Conservation (phyloP, 1,139 yeast genomes). For the Candida sp. region DNA sequence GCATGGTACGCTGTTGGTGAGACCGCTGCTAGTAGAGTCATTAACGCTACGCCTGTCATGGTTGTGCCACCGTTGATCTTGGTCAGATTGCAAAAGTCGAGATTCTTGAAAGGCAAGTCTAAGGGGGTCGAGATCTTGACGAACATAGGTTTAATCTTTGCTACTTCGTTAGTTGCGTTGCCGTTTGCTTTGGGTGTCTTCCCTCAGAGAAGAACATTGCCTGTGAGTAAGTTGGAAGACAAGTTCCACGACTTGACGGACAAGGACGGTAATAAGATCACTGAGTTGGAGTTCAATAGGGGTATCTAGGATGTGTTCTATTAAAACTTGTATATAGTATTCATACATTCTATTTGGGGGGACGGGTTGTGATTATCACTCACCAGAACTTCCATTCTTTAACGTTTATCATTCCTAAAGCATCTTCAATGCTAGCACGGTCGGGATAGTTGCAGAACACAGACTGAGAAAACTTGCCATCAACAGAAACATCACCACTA, state of each 20-base stretch:
- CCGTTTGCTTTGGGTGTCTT: constrained; percentile 96
- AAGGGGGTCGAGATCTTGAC: constrained; percentile 65
- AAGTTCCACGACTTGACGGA: constrained; percentile 65
- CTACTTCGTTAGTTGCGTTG: constrained; percentile 83
- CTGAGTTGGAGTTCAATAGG: constrained; percentile 82
- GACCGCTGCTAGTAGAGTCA: constrained; percentile 93
- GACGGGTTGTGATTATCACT: background rate
- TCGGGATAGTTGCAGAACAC: constrained; percentile 37
- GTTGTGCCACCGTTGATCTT: constrained; percentile 89
- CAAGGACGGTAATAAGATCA: constrained; percentile 61
- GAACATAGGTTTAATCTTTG: constrained; percentile 83
- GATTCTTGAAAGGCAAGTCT: constrained; percentile 67
- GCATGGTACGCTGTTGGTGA: constrained; percentile 95
- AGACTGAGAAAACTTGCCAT: constrained; percentile 18
- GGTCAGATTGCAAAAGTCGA: constrained; percentile 72
- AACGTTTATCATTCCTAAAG: constrained; percentile 44
- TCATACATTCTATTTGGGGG: background rate
- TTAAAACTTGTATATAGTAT: background rate
- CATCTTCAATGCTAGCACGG: constrained; percentile 51
- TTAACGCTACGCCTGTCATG: constrained; percentile 98
- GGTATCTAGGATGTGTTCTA: constrained; percentile 59
- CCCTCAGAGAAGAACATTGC: constrained; percentile 81
- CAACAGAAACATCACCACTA: constrained; percentile 21
- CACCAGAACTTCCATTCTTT: constrained; percentile 69
- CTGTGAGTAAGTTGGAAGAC: constrained; percentile 63